Percentiles rank a stretch among this genome's conserved stretches.
Evolutionary conservation across 139 green algal genomes (phyloP).

Genomic region (Parachlorella kessleri): DNA sequence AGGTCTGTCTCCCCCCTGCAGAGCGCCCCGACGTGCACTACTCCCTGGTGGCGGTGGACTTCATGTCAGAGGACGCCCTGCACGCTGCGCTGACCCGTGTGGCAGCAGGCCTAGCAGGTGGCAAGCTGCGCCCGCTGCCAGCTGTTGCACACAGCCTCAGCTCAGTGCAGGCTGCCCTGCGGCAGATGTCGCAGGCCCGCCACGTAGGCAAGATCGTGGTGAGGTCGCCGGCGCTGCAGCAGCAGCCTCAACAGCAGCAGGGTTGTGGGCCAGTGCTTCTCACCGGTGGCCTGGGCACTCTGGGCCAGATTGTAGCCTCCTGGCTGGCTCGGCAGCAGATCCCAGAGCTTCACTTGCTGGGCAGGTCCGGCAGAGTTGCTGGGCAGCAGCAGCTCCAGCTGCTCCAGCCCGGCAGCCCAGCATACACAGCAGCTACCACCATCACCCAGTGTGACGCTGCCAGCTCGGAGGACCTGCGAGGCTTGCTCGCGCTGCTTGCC

Average conservation of each 20-base stretch:
- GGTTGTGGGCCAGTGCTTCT: slow-evolving; percentile 11
- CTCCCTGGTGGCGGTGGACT: slow-evolving; percentile 84
- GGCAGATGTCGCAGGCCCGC: slow-evolving; percentile 81
- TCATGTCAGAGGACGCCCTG: slow-evolving; percentile 72
- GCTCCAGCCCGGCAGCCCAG: background rate
- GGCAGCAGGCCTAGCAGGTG: slow-evolving; percentile 40
- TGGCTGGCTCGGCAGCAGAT: slow-evolving; percentile 61
- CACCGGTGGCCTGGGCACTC: slow-evolving; percentile 48
- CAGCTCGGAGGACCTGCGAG: slow-evolving; percentile 13
- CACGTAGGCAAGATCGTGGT: slow-evolving; percentile 90
- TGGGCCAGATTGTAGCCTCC: slow-evolving; percentile 56
- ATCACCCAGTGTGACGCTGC: slow-evolving; percentile 35
- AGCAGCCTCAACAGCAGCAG: background rate
- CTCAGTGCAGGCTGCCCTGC: slow-evolving; percentile 60
- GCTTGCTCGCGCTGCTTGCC: background rate
- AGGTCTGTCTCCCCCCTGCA: background rate
- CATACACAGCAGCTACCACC: slow-evolving; percentile 17
- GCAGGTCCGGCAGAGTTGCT: slow-evolving; percentile 33
- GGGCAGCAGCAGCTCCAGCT: background rate
- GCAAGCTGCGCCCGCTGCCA: slow-evolving; percentile 56
- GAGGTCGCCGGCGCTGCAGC: slow-evolving; percentile 38
- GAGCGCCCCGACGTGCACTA: slow-evolving; percentile 82
- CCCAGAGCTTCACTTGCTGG: slow-evolving; percentile 35
- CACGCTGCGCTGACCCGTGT: slow-evolving; percentile 39
- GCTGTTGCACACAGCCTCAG: slow-evolving; percentile 46